These are phyloP conservation scores for Ceratocystis colombiana DNA, from an alignment of 2,329 filamentous ascomycete species.

Conservation along the genomic window DNA sequence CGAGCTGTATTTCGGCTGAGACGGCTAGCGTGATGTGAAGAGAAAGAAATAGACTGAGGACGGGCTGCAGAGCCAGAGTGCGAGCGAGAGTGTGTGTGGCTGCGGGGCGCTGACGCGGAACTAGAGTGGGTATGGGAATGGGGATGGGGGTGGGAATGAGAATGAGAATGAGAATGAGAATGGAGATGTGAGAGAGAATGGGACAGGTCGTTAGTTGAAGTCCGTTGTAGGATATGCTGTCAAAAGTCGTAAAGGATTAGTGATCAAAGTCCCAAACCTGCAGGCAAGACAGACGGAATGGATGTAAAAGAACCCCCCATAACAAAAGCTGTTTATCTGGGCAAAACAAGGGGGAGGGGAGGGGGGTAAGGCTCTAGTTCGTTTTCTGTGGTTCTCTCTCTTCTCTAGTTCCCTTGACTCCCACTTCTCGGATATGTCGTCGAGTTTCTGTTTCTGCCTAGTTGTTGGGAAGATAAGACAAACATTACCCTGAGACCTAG, in stretches of 20 bases:
- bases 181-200: conserved; percentile 8
- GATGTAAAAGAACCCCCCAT: background rate
- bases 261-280: background rate
- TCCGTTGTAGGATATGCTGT: conserved; percentile 22
- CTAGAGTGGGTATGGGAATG: background rate
- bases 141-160: background rate
- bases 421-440: conserved; percentile 10
- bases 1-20: background rate
- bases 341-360: background rate
- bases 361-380: background rate
- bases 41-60: background rate
- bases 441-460: conserved; percentile 9
- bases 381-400: background rate
- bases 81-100: background rate
- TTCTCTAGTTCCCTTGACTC: conserved; percentile 5
- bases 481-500: background rate
- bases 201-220: conserved; percentile 16
- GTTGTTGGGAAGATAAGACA: conserved; percentile 9
- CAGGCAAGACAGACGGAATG: conserved; percentile 4
- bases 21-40: background rate
- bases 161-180: conserved; percentile 6
- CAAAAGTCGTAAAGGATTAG: conserved; percentile 3
- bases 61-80: background rate
- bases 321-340: background rate
- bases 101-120: background rate